Evolutionary conservation across 441 rosid genomes (phyloP), one percentile per base, ranked within the genome.

Genomic region (Codiaeum variegatum): DNA sequence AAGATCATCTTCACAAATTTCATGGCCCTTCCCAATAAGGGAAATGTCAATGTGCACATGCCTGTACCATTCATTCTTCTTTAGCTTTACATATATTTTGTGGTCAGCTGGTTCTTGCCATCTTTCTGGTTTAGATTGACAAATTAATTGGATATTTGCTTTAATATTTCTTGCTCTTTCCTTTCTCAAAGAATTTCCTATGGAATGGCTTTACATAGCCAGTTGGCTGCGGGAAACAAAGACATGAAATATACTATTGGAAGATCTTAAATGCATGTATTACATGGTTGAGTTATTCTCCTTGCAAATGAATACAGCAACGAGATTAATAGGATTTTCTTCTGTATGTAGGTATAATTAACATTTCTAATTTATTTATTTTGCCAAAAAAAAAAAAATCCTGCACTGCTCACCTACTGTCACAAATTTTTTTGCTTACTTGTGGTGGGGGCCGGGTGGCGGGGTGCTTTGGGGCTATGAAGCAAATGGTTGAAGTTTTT

Each of bases 1-100:
- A 29, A 36, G 28, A 31, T 52, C 23, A 18, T 46, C 49, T 54
- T 72, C 80, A 52, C 54, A 36, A 55, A 49, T 6, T 69, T 38
- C 24, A 28, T 69, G 73, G 46, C 31, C 61, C 32, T 21, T 68
- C 56, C 47, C 51, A 9, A n/a, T 31, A 54, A n/a, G 62, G 60
- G 32, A 69, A 75, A 38, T 2, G 18, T 75, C 47, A 18, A 42
- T 13, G 16, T 67, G 24, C 11, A 15, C 52, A 64, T 49, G 32
- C 23, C 46, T 78, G 60, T 70, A 58, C 38, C 64, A 56, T 38
- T 63, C 29, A 12, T 79, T 77, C 73, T 21, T 55, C 71, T 9
- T 36, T 42, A 4, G 54, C 34, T 38, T 42, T 26, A 21, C 29
- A 9, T 56, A 3, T 56, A 52, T 52, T 24, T 56, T 55, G 3